Evolutionary conservation across 2,329 filamentous ascomycete species (phyloP).

Genomic region (Metarhizium brunneum): DNA sequence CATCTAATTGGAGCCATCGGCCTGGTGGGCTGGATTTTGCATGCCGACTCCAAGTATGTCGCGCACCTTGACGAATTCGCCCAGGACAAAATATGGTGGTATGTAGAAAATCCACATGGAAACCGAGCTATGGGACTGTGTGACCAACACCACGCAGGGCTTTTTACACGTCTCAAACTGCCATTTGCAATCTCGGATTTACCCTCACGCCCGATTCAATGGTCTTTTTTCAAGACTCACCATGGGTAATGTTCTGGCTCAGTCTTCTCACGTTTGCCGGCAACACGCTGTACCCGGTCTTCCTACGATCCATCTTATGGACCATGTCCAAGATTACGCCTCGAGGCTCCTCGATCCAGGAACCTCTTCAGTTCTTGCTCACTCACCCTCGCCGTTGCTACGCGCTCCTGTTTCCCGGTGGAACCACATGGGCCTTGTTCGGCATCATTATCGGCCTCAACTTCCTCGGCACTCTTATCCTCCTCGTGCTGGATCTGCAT

Average conservation of each 20-base stretch:
- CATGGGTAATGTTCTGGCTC: constrained; percentile 35
- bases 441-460: constrained; percentile 42
- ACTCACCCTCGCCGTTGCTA: constrained; percentile 55
- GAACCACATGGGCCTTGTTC: constrained; percentile 50
- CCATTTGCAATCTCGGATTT: constrained; percentile 43
- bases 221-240: constrained; percentile 36
- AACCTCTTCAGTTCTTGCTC: constrained; percentile 46
- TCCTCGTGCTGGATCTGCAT: constrained; percentile 40
- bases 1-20: constrained; percentile 38
- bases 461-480: constrained; percentile 44
- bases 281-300: constrained; percentile 47
- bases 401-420: constrained; percentile 50
- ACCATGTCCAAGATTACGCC: constrained; percentile 37
- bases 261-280: constrained; percentile 39
- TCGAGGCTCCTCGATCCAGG: constrained; percentile 24
- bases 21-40: constrained; percentile 37
- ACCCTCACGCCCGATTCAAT: constrained; percentile 47
- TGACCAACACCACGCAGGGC: constrained; percentile 24
- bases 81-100: constrained; percentile 39
- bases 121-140: neutral
- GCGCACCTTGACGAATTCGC: constrained; percentile 29
- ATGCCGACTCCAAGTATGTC: constrained; percentile 29
- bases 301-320: constrained; percentile 52
- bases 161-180: constrained; percentile 40
- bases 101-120: neutral